Evolutionary conservation across 495 filamentous ascomycete genomes (phyloP), one percentile per base, ranked within the genome.

Genomic region (Podospora pseudocomata): DNA sequence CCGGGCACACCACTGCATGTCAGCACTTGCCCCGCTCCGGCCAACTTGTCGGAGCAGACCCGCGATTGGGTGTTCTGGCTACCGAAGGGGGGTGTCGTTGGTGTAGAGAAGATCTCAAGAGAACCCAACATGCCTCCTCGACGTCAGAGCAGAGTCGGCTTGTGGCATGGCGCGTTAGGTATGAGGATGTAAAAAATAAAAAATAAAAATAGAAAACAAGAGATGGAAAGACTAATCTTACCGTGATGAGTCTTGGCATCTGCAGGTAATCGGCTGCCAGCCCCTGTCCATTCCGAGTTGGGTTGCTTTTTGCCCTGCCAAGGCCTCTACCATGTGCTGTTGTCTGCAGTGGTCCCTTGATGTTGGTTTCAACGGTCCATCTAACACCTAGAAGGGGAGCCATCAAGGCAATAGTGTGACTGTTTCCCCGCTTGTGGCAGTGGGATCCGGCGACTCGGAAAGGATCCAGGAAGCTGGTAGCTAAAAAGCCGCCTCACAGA

Each of bases 1-100:
- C 32, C 20, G 34, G n/a, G 5, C 30, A 30, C 20, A 49, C 39
- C 39, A 49, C 7, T 61, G 59, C 59, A 61, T 32, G 59, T 61
- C 59, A 61, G 59, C n/a, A 61, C 39, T 13, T 49, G 39, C 59
- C 59, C 59, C 59, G 59, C 59, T 61, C 59, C 59, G 59, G 59
- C 26, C 26, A 32, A 7, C 27, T 30, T 18, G n/a, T 26, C 59
- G 59, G 30, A 32, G 1, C 6, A 18, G 26, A 20, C 16, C 27
- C 4, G 23, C 56, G 19, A 58, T 58, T 58, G 56, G 56, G 11
- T 49, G 19, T 20, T 18, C n/a, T 19, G n/a, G 23, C 19, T 27
- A 9, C 20, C 16, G 3, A 56, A 13, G 30, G 19, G 18, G 56
- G 56, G n/a, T 58, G 56, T 9, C 13, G 23, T 58, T 20, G 19